These are phyloP conservation scores for Craterostigma plantagineum DNA, from an alignment of 257 asterid species.

Conservation along the genomic window DNA sequence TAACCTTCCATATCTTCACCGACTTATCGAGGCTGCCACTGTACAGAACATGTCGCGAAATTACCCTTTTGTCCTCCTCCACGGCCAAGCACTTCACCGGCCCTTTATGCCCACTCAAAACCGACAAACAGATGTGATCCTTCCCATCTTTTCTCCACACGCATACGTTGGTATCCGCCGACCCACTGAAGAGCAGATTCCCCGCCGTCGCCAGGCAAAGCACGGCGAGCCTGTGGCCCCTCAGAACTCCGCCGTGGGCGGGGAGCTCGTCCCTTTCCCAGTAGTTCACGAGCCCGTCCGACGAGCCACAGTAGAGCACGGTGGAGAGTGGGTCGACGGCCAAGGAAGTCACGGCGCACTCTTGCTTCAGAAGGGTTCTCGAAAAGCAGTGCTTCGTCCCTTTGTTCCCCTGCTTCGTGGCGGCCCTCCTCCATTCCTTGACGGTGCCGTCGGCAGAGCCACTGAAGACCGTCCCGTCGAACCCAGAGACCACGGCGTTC, in stretches of 20 bases:
- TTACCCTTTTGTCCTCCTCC: conserved; percentile 25
- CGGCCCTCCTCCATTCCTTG: conserved; percentile 72
- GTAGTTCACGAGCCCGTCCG: conserved; percentile 77
- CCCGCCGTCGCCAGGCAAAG: conserved; percentile 60
- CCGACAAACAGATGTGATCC: conserved; percentile 38
- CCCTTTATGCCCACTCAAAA: conserved; percentile 65
- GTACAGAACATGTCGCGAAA: conserved; percentile 23
- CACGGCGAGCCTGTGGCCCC: conserved; percentile 84
- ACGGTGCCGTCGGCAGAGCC: conserved; percentile 90
- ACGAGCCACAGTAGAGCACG: conserved; percentile 57
- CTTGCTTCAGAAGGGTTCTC: conserved; percentile 62
- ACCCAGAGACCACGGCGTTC: conserved; percentile 57
- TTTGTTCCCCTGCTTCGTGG: conserved; percentile 58
- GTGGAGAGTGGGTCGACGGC: conserved; percentile 29
- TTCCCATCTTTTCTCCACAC: conserved; percentile 59
- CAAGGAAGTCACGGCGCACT: conserved; percentile 70
- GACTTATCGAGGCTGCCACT: conserved; percentile 59
- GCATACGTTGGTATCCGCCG: conserved; percentile 74
- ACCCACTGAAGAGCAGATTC: conserved; percentile 60
- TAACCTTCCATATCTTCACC: conserved; percentile 49
- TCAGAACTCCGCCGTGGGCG: conserved; percentile 44
- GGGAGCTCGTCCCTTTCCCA: conserved; percentile 55
- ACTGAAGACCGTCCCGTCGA: conserved; percentile 55
- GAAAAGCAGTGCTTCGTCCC: conserved; percentile 68
- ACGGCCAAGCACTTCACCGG: conserved; percentile 92